Conservation (phyloP, 202 grass and related monocot genomes). For the Setaria viridis region DNA sequence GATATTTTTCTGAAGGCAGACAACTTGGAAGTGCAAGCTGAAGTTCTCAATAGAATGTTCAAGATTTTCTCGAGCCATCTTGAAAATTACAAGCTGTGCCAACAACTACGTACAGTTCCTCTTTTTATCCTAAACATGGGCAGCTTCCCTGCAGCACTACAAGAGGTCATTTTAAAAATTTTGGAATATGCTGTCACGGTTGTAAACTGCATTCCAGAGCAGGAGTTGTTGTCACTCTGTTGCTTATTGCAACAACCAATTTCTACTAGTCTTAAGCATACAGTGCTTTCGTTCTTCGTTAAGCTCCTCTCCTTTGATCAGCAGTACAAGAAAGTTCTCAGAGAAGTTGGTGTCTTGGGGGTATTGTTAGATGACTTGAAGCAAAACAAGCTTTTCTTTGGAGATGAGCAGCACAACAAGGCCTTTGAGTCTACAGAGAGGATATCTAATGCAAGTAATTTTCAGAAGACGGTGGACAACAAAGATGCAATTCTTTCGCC, state of each 20-base stretch:
- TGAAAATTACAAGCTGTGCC: constrained; percentile 97
- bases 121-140: constrained; percentile 99
- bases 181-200: constrained; percentile 98
- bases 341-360: constrained; percentile 96
- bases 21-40: constrained; percentile 94
- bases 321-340: constrained; percentile 96
- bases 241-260: constrained; percentile 99
- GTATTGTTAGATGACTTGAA: constrained; percentile 97
- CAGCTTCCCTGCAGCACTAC: constrained; percentile 85
- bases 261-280: constrained; percentile 82
- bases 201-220: constrained; percentile 97
- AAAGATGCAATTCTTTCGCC: constrained; percentile 87
- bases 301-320: constrained; percentile 99
- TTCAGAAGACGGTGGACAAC: constrained; percentile 73
- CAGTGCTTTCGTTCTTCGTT: constrained; percentile 92
- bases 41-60: constrained; percentile 99
- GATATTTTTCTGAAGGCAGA: constrained; percentile 99
- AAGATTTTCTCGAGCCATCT: constrained; percentile 99
- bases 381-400: constrained; percentile 88
- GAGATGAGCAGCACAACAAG: constrained; percentile 73
- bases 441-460: constrained; percentile 58
- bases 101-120: constrained; percentile 92
- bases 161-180: constrained; percentile 99
- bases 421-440: constrained; percentile 61
- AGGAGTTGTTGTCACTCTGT: constrained; percentile 95